phyloP scores from a whole-genome alignment of 768 basidiomycete genomes.

The Mycena metata region DNA sequence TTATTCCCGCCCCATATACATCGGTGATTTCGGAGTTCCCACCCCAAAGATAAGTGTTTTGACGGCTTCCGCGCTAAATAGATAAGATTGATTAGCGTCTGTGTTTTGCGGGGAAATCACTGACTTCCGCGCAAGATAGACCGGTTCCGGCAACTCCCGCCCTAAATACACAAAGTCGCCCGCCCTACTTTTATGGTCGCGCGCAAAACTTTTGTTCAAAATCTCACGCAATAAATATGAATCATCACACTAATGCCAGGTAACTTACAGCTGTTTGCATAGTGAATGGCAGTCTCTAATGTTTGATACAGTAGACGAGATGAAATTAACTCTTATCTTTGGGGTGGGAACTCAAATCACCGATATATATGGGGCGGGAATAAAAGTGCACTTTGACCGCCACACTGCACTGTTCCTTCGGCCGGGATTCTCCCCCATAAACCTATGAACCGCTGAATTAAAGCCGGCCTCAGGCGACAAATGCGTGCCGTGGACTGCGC shows the following conservation, averaged over 20 bases:
- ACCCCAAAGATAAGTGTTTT: neutral
- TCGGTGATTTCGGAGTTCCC: slow-evolving; percentile 2
- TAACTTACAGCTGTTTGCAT: neutral
- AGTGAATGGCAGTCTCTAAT: neutral
- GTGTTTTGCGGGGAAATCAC: neutral
- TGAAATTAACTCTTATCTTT: slow-evolving; percentile 4
- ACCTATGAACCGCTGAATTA: too few relatives aligned
- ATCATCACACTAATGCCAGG: neutral
- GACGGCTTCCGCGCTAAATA: neutral
- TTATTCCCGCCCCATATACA: too few relatives aligned
- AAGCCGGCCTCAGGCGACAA: too few relatives aligned
- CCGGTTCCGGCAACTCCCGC: neutral
- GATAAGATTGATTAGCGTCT: slow-evolving; percentile 1
- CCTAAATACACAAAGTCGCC: neutral
- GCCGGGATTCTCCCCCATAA: too few relatives aligned
- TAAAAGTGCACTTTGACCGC: too few relatives aligned
- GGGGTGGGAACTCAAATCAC: too few relatives aligned
- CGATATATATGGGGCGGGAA: too few relatives aligned
- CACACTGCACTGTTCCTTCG: too few relatives aligned
- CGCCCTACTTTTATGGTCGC: neutral
- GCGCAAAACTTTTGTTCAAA: neutral
- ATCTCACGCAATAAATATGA: neutral
- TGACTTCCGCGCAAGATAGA: slow-evolving; percentile 1
- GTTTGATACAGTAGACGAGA: neutral
- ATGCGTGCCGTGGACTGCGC: too few relatives aligned